Conservation (phyloP, 768 basidiomycete genomes). For the Russula emetica region DNA sequence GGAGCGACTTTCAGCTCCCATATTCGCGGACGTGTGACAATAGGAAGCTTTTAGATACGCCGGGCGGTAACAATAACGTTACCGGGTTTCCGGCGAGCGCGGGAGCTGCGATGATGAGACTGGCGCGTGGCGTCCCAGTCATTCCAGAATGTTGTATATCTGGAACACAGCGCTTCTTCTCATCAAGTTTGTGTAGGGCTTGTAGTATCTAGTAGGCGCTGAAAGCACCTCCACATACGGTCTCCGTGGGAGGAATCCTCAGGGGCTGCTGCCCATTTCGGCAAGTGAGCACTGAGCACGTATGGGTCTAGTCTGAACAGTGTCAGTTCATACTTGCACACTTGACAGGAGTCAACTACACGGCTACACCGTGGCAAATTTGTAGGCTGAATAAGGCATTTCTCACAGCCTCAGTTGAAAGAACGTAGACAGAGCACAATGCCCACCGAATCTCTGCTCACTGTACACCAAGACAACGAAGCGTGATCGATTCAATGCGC, state of each 20-base stretch:
- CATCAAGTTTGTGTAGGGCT: neutral
- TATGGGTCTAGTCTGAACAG: neutral
- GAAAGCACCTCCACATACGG: neutral
- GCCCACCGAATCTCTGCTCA: neutral
- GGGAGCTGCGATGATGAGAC: slow-evolving; percentile 5
- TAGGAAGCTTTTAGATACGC: neutral
- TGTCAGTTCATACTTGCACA: neutral
- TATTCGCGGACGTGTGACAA: neutral
- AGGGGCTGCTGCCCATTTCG: slow-evolving; percentile 1
- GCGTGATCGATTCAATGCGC: neutral
- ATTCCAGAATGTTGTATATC: slow-evolving; percentile 6
- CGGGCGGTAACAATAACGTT: neutral
- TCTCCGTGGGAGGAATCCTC: neutral
- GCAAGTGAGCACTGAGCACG: neutral
- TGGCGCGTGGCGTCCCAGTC: neutral
- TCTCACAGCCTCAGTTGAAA: neutral
- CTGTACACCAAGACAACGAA: neutral
- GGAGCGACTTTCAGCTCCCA: neutral
- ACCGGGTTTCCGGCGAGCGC: neutral
- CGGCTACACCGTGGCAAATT: slow-evolving; percentile 14
- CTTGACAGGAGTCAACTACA: slow-evolving; percentile 5
- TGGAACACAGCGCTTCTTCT: neutral
- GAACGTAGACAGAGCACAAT: neutral
- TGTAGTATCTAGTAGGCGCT: neutral
- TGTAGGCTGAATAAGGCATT: slow-evolving; percentile 5